Evolutionary conservation across 129 eudicot species (phyloP), one percentile per base, ranked within the genome.

Genomic region (Helichrysum umbraculigerum): DNA sequence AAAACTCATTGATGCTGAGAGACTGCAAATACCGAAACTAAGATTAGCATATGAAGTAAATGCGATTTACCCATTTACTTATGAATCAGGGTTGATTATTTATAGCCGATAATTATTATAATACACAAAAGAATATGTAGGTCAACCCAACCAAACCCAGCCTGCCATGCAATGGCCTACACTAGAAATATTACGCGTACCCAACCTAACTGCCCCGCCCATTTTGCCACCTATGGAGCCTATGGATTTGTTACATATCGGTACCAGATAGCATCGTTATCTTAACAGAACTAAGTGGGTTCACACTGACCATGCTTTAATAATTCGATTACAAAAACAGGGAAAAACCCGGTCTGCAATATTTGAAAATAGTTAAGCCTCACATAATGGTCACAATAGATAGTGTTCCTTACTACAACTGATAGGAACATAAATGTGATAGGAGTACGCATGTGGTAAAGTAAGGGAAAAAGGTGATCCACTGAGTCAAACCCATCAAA

Each of bases 1-100:
- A 72, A 74, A 95, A 95, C 87, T 95, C 99, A 7, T 89, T 91
- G 76, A 95, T 95, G 92, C 96, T 95, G 62, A 95, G 86, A 10
- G 97, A 81, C 99, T 95, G 64, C 72, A 69, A 44, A 51, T 58
- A 72, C 66, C 37, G 5, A 71, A 72, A 65, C 61, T 14, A 60
- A 44, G 39, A 14, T 79, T 56, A 72, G 19, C 67, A 79, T 34
- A 9, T 14, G 4, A 29, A 20, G 33, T 42, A 62, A 7, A 17
- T 63, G 61, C 7, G 16, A 16, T 64, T 30, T 61, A 74, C 70
- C 28, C 4, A 4, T 63, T 44, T 50, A 65, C 34, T n/a, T 50
- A n/a, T 10, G 2, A 47, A 30, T 47, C 52, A 2, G 35, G 19
- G 17, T 63, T 44, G 15, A 37, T 12, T 58, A 44, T 2, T 2